These are phyloP conservation scores for Mangifera indica DNA, from an alignment of 345 rosid genomes.

Conservation along the genomic window DNA sequence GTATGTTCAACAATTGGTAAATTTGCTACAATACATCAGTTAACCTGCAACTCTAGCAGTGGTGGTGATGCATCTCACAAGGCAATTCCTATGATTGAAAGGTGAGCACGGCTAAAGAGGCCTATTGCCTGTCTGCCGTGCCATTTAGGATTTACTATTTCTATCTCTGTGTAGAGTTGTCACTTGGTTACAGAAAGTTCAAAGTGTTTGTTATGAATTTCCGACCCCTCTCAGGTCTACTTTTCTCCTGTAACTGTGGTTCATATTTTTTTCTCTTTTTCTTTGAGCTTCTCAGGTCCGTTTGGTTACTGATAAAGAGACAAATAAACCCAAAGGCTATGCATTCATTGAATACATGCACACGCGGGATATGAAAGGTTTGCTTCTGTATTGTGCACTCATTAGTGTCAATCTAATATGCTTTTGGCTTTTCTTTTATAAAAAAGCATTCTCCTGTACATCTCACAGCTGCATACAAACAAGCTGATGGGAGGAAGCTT, in stretches of 20 bases:
- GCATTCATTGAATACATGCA: conserved; percentile 94
- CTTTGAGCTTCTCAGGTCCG: conserved; percentile 63
- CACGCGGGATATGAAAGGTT: conserved; percentile 98
- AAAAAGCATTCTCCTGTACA: conserved; percentile 16
- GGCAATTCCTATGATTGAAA: conserved; percentile 79
- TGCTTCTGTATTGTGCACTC: conserved; percentile 3
- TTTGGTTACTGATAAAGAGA: conserved; percentile 62
- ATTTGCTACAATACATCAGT: conserved; percentile 66
- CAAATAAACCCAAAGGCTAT: conserved; percentile 91
- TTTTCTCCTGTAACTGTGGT: conserved; percentile 19
- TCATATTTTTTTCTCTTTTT: conserved; percentile 34
- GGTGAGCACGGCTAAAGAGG: conserved; percentile 96
- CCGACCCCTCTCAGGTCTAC: conserved; percentile 20
- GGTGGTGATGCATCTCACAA: conserved; percentile 90
- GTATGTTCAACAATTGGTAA: conserved; percentile 64
- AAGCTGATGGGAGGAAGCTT: conserved; percentile 98
- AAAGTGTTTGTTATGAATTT: conserved; percentile 4
- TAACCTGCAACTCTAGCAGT: conserved; percentile 87
- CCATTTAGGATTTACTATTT: conserved; percentile 59
- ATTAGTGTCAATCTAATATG: neutral
- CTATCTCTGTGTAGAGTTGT: conserved; percentile 26
- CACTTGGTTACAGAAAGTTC: conserved; percentile 30
- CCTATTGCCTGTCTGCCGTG: conserved; percentile 85
- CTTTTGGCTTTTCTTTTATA: neutral
- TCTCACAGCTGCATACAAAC: conserved; percentile 87